phyloP scores from a whole-genome alignment of 169 alveolate species.

The Ichthyophthirius multifiliis region DNA sequence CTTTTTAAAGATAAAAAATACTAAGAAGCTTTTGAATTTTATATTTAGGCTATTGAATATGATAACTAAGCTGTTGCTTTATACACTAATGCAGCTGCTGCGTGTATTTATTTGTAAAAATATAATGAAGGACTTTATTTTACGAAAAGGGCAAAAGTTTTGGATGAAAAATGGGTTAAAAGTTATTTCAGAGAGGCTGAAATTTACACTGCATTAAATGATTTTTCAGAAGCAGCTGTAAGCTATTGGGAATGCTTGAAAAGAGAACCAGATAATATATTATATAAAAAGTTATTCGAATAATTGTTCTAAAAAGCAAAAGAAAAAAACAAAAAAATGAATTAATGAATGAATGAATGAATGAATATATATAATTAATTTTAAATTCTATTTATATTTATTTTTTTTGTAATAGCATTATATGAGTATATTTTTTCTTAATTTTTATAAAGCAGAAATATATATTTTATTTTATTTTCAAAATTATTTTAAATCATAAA shows the following conservation, averaged over 20 bases:
- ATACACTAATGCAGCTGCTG: constrained; percentile 25
- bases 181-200: constrained; percentile 30
- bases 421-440: too few species aligned
- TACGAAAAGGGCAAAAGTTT: constrained; percentile 8
- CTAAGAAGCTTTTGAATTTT: background rate
- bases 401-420: too few species aligned
- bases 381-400: too few species aligned
- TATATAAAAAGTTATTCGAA: constrained; percentile 36
- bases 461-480: too few species aligned
- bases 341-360: too few species aligned
- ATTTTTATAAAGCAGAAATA: too few species aligned
- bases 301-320: too few species aligned
- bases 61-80: background rate
- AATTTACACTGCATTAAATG: constrained; percentile 15
- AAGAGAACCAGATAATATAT: constrained; percentile 49
- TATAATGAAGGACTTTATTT: constrained; percentile 8
- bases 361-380: too few species aligned
- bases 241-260: constrained; percentile 41
- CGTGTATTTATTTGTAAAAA: background rate
- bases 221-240: constrained; percentile 40
- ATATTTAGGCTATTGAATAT: constrained; percentile 13
- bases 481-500: too few species aligned
- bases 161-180: constrained; percentile 23
- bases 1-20: background rate
- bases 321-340: too few species aligned